Evolutionary conservation across 768 basidiomycete species (phyloP).

Genomic region (Coprinopsis marcescibilis): DNA sequence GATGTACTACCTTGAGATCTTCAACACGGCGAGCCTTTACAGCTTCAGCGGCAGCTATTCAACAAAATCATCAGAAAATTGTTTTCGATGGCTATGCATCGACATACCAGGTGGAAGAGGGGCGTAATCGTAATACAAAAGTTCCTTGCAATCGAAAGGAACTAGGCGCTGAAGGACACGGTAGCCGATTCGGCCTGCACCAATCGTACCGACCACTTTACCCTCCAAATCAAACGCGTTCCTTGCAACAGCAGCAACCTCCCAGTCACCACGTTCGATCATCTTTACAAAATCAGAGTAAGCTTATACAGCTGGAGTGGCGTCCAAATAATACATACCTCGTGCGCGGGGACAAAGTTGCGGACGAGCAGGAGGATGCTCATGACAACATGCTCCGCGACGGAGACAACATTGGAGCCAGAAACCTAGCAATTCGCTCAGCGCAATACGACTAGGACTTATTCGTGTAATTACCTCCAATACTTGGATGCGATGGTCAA

Average conservation of each 20-base stretch:
- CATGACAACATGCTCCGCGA: conserved; percentile 90
- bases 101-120: conserved; percentile 51
- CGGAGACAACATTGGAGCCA: conserved; percentile 86
- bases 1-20: conserved; percentile 57
- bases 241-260: conserved; percentile 76
- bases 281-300: conserved; percentile 35
- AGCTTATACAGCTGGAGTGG: background rate
- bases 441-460: background rate
- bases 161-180: conserved; percentile 74
- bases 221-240: conserved; percentile 85
- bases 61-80: too few relatives aligned
- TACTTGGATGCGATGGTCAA: conserved; percentile 73
- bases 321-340: conserved; percentile 35
- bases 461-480: conserved; percentile 41
- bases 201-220: conserved; percentile 90
- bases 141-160: conserved; percentile 86
- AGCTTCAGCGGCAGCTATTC: conserved; percentile 59
- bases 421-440: conserved; percentile 45
- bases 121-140: conserved; percentile 85
- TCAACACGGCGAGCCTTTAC: conserved; percentile 71
- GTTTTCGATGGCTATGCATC: too few relatives aligned
- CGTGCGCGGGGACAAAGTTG: conserved; percentile 85
- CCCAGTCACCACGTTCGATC: conserved; percentile 84
- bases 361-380: conserved; percentile 85
- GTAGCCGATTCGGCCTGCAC: conserved; percentile 77